A percentile compares a stretch with the other conserved stretches of the same genome.
These are phyloP conservation scores for Pisolithus marmoratus DNA, from an alignment of 768 basidiomycete species.

Conservation along the genomic window DNA sequence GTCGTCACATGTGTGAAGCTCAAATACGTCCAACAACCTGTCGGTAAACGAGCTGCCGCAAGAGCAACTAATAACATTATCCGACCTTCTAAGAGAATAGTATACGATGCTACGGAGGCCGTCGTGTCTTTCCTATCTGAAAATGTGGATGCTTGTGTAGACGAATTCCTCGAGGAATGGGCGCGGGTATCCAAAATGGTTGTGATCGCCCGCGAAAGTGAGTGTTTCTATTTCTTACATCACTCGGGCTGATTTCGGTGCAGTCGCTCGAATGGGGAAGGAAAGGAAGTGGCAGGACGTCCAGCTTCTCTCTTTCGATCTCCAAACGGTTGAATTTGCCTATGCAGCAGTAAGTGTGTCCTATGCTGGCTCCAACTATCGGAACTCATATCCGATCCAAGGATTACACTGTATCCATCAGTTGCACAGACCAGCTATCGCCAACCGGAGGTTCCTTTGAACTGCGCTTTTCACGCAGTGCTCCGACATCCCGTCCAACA, in stretches of 20 bases:
- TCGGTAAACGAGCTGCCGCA: slow-evolving; percentile 58
- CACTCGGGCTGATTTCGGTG: slow-evolving; percentile 2
- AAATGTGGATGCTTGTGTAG: slow-evolving; percentile 82
- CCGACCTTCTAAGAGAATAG: slow-evolving; percentile 80
- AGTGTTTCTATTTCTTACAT: slow-evolving; percentile 8
- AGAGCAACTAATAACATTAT: slow-evolving; percentile 52
- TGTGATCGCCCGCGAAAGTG: slow-evolving; percentile 86
- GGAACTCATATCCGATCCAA: slow-evolving; percentile 17
- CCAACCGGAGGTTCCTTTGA: slow-evolving; percentile 65
- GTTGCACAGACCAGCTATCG: slow-evolving; percentile 71
- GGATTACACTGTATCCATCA: slow-evolving; percentile 76
- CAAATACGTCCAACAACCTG: slow-evolving; percentile 83
- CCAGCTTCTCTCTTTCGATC: slow-evolving; percentile 80
- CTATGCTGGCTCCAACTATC: background rate
- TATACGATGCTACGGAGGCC: slow-evolving; percentile 84
- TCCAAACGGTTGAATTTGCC: slow-evolving; percentile 87
- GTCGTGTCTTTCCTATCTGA: slow-evolving; percentile 86
- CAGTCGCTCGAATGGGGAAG: slow-evolving; percentile 82
- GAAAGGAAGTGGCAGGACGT: slow-evolving; percentile 68
- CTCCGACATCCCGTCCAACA: slow-evolving; percentile 5
- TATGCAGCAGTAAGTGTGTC: slow-evolving; percentile 52
- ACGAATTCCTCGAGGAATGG: slow-evolving; percentile 91
- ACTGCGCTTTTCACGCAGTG: slow-evolving; percentile 60
- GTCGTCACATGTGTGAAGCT: slow-evolving; percentile 89
- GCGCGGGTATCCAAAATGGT: slow-evolving; percentile 90